Evolutionary conservation across 2,329 filamentous ascomycete genomes (phyloP).

Genomic region (Erysiphe pulchra): DNA sequence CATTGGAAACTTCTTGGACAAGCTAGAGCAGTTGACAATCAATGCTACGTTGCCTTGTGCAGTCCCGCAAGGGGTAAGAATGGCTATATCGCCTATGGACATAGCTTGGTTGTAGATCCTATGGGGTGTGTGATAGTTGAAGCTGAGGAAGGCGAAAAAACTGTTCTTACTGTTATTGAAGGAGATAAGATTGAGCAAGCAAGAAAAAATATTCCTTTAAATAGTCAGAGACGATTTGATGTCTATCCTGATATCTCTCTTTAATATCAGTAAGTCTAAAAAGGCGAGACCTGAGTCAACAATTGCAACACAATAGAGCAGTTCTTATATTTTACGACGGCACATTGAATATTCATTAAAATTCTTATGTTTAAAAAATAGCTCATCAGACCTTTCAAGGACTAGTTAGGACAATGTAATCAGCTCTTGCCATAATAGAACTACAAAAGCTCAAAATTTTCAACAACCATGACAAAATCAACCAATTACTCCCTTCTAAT

Average conservation of each 20-base stretch:
- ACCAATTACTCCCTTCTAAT: too few relatives aligned
- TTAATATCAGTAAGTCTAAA: constrained; percentile 10
- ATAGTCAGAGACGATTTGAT: constrained; percentile 71
- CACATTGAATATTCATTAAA: too few relatives aligned
- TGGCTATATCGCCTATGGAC: constrained; percentile 80
- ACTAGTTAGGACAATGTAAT: too few relatives aligned
- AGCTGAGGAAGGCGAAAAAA: constrained; percentile 52
- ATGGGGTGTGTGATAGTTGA: constrained; percentile 61
- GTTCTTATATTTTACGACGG: too few relatives aligned
- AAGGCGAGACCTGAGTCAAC: too few relatives aligned
- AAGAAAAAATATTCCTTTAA: constrained; percentile 62
- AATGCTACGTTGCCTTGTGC: constrained; percentile 81
- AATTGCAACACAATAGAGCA: too few relatives aligned
- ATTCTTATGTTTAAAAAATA: too few relatives aligned
- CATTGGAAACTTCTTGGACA: constrained; percentile 74
- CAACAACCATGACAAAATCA: too few relatives aligned
- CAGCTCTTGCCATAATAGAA: too few relatives aligned
- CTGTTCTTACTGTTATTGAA: constrained; percentile 47
- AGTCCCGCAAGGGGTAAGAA: constrained; percentile 61
- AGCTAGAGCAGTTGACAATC: constrained; percentile 74
- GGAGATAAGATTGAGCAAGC: constrained; percentile 44
- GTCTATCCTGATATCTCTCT: constrained; percentile 64
- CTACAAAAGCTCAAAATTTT: too few relatives aligned
- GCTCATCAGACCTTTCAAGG: too few relatives aligned
- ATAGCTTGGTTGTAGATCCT: constrained; percentile 71